Evolutionary conservation across 345 rosid genomes (phyloP), one percentile per base, ranked within the genome.

Genomic region (Nasturtium officinale): DNA sequence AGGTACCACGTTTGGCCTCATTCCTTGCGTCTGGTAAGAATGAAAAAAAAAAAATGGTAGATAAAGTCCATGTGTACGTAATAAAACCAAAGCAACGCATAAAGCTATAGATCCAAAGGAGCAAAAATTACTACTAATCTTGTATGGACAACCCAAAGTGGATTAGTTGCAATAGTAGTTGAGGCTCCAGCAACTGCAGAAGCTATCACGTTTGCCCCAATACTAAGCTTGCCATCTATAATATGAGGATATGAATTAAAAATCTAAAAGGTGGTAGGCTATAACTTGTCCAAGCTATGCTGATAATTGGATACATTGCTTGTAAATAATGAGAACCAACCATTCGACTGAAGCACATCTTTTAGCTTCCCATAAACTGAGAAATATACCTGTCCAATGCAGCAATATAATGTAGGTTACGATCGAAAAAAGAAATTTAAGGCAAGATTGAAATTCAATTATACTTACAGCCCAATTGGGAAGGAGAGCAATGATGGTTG

Each of bases 111-210:
- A 32, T 7, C 42, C 42, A 10, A 56, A 47, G 37, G 47, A 63
- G 37, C 18, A 46, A 61, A 82, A 87, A n/a, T 77, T 71, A 89
- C 98, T 84, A 91, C 93, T 65, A 91, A 89, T 74, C 98, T 86
- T 74, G 97, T 94, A 85, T 94, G 89, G 72, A 94, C 98, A 82
- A 91, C 99, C 99, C 99, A 95, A 65, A 95, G 80, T 57, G 99
- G 99, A 78, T 91, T 95, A 47, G 99, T 95, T 50, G 83, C 78
- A 66, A 87, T 77, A 69, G 96, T 80, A 18, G 99, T 95, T 62
- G 96, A 87, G 74, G 89, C 96, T 72, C 99, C 99, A 55, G 99
- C 98, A 16, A 93, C 86, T 17, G 93, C 93, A 70, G 99, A 97
- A 66, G 96, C 98, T 72, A 91, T 46, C 87, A 95, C 81, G 78